A percentile compares a stretch with the other conserved stretches of the same genome.
These are phyloP conservation scores for Anacardium occidentale DNA, from an alignment of 345 rosid genomes.

Conservation along the genomic window DNA sequence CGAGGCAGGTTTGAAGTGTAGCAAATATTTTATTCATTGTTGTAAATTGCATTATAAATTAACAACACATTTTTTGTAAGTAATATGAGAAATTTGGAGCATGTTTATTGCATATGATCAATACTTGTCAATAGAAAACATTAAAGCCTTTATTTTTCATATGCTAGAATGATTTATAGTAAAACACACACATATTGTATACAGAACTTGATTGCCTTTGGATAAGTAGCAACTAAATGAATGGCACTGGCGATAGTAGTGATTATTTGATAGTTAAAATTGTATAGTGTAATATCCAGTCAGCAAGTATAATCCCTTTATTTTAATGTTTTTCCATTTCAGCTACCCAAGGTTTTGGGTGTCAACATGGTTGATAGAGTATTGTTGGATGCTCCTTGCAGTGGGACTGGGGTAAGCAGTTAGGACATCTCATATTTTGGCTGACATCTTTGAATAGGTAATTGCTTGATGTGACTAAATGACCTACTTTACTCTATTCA, in stretches of 20 bases:
- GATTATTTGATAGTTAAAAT: neutral
- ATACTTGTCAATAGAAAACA: neutral
- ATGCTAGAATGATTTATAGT: neutral
- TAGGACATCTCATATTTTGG: neutral
- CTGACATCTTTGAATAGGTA: conserved; percentile 1
- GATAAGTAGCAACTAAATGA: neutral
- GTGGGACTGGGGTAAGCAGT: conserved; percentile 92
- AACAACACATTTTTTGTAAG: neutral
- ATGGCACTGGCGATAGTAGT: neutral
- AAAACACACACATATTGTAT: neutral
- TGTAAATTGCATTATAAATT: neutral
- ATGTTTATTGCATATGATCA: no score
- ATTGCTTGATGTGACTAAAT: conserved; percentile 17
- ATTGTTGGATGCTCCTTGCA: conserved; percentile 95
- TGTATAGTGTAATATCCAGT: neutral
- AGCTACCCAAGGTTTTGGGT: conserved; percentile 82
- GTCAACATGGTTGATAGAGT: conserved; percentile 77
- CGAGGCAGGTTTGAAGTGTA: neutral
- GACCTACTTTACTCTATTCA: conserved; percentile 22
- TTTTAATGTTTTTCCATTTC: conserved; percentile 22
- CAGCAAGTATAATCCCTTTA: conserved; percentile 1
- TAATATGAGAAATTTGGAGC: neutral
- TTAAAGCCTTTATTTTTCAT: neutral
- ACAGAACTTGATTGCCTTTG: neutral
- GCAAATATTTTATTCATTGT: neutral